Conservation (phyloP, 768 basidiomycete species). For the Collybiopsis luxurians region DNA sequence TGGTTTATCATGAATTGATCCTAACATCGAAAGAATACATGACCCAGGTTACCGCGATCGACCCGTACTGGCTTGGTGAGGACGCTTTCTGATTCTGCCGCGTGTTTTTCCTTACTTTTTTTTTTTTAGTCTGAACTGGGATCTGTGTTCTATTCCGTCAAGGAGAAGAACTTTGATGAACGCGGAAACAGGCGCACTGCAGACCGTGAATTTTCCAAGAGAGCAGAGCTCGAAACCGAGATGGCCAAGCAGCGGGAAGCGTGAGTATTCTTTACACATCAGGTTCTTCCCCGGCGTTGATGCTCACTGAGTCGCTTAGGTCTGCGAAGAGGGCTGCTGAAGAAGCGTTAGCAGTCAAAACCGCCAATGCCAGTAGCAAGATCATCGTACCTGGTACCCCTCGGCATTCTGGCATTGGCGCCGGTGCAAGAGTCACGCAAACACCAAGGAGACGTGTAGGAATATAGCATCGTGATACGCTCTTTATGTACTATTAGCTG, state of each 20-base stretch:
- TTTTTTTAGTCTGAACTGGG: conserved; percentile 76
- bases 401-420: conserved; percentile 64
- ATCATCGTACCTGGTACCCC: conserved; percentile 83
- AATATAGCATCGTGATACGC: conserved; percentile 40
- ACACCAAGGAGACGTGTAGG: conserved; percentile 76
- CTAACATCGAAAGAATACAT: conserved; percentile 97
- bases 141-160: conserved; percentile 95
- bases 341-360: conserved; percentile 54
- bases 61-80: conserved; percentile 95
- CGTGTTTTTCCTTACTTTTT: conserved; percentile 9
- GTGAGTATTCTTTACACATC: conserved; percentile 34
- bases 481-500: too few species aligned
- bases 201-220: conserved; percentile 89
- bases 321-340: conserved; percentile 61
- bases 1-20: conserved; percentile 95
- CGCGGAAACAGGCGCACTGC: conserved; percentile 71
- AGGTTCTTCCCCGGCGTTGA: background rate
- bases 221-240: conserved; percentile 88
- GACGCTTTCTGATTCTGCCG: background rate
- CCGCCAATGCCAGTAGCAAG: conserved; percentile 50
- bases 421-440: conserved; percentile 61
- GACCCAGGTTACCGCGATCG: conserved; percentile 98
- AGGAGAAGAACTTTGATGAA: conserved; percentile 97
- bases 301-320: conserved; percentile 29
- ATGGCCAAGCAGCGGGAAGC: conserved; percentile 83